Percentiles rank a stretch among this genome's conserved stretches.
Conservation (phyloP, 148 eudicot species). For the Camellia granthamiana region DNA sequence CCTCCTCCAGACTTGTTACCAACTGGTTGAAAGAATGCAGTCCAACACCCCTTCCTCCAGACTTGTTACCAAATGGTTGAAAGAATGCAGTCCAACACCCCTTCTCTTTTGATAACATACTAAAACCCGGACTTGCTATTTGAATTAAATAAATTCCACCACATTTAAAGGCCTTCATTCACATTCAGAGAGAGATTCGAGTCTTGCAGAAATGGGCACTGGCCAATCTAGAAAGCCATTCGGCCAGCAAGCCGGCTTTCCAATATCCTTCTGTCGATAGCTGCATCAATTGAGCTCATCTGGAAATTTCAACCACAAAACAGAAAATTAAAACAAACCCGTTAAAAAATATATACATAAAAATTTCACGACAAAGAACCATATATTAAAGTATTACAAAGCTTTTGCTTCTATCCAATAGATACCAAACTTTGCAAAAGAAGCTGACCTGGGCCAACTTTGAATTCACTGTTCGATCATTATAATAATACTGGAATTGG, state of each 20-base stretch:
- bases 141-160: too few relatives aligned
- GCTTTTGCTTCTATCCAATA: constrained; percentile 28
- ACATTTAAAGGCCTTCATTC: too few relatives aligned
- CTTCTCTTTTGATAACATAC: too few relatives aligned
- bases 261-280: constrained; percentile 91
- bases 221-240: constrained; percentile 64
- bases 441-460: constrained; percentile 89
- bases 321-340: constrained; percentile 14
- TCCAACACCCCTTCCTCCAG: too few relatives aligned
- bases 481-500: constrained; percentile 34
- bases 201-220: too few relatives aligned
- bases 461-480: constrained; percentile 70
- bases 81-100: too few relatives aligned
- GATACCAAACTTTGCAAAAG: constrained; percentile 46
- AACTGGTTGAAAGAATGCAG: too few relatives aligned
- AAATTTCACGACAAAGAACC: background rate
- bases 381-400: constrained; percentile 10
- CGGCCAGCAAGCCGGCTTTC: constrained; percentile 98
- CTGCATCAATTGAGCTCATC: constrained; percentile 99
- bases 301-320: constrained; percentile 33
- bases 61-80: too few relatives aligned
- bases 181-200: too few relatives aligned
- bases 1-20: too few relatives aligned
- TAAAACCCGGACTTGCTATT: too few relatives aligned
- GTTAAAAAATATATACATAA: background rate